Evolutionary conservation across 495 filamentous ascomycete genomes (phyloP).

Genomic region (Massariosphaeria phaeospora): DNA sequence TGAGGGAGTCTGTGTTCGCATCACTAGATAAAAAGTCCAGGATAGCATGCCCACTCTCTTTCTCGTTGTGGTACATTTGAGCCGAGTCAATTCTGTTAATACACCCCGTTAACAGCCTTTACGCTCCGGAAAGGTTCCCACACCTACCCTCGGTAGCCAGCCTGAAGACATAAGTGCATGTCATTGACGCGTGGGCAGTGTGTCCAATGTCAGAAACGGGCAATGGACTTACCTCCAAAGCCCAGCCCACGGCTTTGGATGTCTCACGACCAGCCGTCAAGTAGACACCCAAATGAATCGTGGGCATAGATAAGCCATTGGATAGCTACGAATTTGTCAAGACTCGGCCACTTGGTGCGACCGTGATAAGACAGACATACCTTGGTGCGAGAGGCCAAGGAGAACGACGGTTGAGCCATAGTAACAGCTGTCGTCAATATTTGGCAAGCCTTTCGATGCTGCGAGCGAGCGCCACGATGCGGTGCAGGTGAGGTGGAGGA

Average conservation of each 20-base stretch:
- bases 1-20: slow-evolving; percentile 43
- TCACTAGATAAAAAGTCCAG: slow-evolving; percentile 44
- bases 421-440: slow-evolving; percentile 9
- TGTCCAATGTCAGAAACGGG: too few relatives aligned
- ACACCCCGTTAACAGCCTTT: slow-evolving; percentile 12
- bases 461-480: neutral
- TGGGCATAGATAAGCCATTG: slow-evolving; percentile 57
- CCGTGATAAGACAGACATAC: slow-evolving; percentile 26
- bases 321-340: slow-evolving; percentile 44
- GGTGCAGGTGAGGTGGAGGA: neutral
- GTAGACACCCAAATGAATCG: slow-evolving; percentile 64
- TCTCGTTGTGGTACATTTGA: slow-evolving; percentile 60
- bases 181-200: neutral
- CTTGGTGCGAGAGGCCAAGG: slow-evolving; percentile 37
- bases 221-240: slow-evolving; percentile 46
- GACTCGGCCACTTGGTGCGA: slow-evolving; percentile 14
- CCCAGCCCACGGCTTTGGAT: slow-evolving; percentile 45
- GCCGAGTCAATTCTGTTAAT: slow-evolving; percentile 54
- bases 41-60: slow-evolving; percentile 56
- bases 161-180: slow-evolving; percentile 20
- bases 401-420: slow-evolving; percentile 37
- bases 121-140: neutral
- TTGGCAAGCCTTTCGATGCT: slow-evolving; percentile 12
- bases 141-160: slow-evolving; percentile 37
- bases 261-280: slow-evolving; percentile 52